phyloP scores from a whole-genome alignment of 2,329 filamentous ascomycete genomes.

The Ophiostoma sp. region DNA sequence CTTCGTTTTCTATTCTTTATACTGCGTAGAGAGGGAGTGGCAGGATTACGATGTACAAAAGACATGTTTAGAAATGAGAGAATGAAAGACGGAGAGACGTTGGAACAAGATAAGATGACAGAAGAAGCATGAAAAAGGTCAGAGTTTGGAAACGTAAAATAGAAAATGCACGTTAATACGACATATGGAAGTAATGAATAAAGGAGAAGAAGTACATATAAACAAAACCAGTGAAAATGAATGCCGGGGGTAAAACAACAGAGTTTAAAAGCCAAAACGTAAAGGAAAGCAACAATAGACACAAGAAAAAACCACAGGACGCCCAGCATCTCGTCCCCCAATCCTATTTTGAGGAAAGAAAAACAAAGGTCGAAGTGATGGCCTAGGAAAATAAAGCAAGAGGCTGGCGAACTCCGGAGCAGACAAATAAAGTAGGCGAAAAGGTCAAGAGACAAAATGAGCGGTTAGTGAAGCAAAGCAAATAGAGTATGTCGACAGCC shows the following conservation, averaged over 20 bases:
- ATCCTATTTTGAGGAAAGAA: neutral
- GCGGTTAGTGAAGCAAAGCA: neutral
- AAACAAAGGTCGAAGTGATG: neutral
- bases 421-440: neutral
- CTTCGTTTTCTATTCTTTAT: slow-evolving; percentile 8
- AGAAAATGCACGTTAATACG: slow-evolving; percentile 5
- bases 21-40: neutral
- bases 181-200: neutral
- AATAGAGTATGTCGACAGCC: neutral
- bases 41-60: neutral
- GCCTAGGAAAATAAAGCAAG: slow-evolving; percentile 4
- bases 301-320: slow-evolving; percentile 8
- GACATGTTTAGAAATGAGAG: neutral
- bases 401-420: neutral
- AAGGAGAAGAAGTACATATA: neutral
- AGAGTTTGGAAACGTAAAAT: neutral
- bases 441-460: neutral
- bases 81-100: neutral
- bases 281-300: neutral
- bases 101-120: neutral
- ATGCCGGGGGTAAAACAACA: neutral
- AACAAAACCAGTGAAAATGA: slow-evolving; percentile 14
- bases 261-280: neutral
- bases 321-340: slow-evolving; percentile 7
- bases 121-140: neutral